Conservation (phyloP, 2,329 filamentous ascomycete genomes). For the Ramularia endophylla region DNA sequence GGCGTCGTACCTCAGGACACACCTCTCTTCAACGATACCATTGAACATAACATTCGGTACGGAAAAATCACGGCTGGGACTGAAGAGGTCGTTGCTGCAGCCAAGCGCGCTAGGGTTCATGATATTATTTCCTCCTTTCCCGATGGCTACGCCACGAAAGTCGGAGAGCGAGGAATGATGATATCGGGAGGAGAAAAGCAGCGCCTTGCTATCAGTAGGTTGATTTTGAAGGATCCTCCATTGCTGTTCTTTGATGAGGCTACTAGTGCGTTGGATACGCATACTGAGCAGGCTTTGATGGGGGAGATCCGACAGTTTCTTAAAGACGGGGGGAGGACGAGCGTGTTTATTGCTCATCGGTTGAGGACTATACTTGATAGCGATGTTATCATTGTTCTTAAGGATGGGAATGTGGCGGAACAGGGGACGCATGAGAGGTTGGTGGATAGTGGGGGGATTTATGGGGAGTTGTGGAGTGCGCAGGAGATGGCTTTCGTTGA, state of each 20-base stretch:
- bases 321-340: conserved; percentile 80
- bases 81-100: conserved; percentile 69
- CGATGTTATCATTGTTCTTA: conserved; percentile 84
- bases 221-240: conserved; percentile 84
- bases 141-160: conserved; percentile 78
- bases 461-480: conserved; percentile 79
- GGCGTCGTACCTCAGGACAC: conserved; percentile 97
- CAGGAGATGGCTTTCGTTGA: conserved; percentile 36
- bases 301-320: conserved; percentile 90
- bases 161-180: conserved; percentile 94
- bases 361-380: conserved; percentile 90
- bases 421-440: conserved; percentile 81
- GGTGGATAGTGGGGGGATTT: conserved; percentile 71
- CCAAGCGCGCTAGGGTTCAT: conserved; percentile 77
- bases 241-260: conserved; percentile 94
- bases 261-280: conserved; percentile 84
- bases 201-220: conserved; percentile 72
- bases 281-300: conserved; percentile 86
- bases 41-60: conserved; percentile 93
- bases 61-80: conserved; percentile 70
- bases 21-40: conserved; percentile 92
- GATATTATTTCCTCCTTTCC: conserved; percentile 74
- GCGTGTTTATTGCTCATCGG: conserved; percentile 90
- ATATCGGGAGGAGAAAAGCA: conserved; percentile 93
- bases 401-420: conserved; percentile 79